Conservation (phyloP, 371 early-diverging fungal genomes). For the Circinella umbellata region DNA sequence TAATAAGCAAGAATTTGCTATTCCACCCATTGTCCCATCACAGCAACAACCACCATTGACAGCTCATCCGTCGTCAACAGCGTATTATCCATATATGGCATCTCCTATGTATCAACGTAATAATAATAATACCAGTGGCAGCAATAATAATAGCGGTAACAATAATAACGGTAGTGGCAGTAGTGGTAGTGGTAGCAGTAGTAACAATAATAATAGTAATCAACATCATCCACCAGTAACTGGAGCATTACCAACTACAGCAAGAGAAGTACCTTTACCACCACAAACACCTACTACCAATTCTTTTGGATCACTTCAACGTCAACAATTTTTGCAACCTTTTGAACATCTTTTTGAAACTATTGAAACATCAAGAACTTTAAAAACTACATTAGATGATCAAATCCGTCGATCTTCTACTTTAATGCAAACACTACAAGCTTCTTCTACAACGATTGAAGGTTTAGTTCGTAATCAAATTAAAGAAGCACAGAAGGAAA, state of each 20-base stretch:
- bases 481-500: constrained; percentile 73
- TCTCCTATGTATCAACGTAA: constrained; percentile 17
- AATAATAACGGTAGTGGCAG: background rate
- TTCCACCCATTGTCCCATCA: constrained; percentile 55
- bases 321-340: constrained; percentile 59
- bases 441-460: constrained; percentile 76
- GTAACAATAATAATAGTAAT: background rate
- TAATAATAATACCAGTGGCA: background rate
- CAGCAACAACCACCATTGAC: constrained; percentile 50
- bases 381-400: constrained; percentile 72
- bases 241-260: constrained; percentile 15
- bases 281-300: constrained; percentile 33
- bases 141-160: background rate
- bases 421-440: constrained; percentile 78
- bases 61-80: constrained; percentile 16
- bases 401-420: constrained; percentile 75
- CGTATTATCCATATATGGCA: constrained; percentile 13
- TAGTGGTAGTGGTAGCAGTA: background rate
- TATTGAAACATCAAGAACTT: constrained; percentile 58
- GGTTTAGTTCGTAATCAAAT: constrained; percentile 74
- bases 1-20: constrained; percentile 42
- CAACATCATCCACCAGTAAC: background rate
- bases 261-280: constrained; percentile 25
- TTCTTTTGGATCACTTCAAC: constrained; percentile 30
- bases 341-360: constrained; percentile 66